Percentiles rank a stretch among this genome's conserved stretches.
Evolutionary conservation across 2,329 filamentous ascomycete genomes (phyloP).

Genomic region (Didymella lethalis): DNA sequence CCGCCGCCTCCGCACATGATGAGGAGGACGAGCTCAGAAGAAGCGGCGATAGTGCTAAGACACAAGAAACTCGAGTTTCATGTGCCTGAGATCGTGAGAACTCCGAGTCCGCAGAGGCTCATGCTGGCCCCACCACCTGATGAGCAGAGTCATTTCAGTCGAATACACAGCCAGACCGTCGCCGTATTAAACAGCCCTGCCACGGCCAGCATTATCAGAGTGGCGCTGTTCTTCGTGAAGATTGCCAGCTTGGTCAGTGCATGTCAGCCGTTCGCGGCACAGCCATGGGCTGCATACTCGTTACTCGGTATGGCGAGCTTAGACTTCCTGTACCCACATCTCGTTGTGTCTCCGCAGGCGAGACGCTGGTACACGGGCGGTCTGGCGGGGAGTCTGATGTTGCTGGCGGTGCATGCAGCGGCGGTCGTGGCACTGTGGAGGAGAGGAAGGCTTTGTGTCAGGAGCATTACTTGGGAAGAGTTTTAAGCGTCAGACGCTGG

Average conservation of each 20-base stretch:
- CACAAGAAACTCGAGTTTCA: slow-evolving; percentile 42
- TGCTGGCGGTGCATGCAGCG: slow-evolving; percentile 58
- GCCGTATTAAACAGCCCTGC: slow-evolving; percentile 42
- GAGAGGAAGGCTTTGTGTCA: slow-evolving; percentile 44
- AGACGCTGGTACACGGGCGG: slow-evolving; percentile 38
- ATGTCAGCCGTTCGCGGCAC: slow-evolving; percentile 77
- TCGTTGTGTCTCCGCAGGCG: slow-evolving; percentile 16
- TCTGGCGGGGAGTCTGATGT: slow-evolving; percentile 50
- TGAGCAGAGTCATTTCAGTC: neutral
- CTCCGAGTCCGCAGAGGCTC: slow-evolving; percentile 36
- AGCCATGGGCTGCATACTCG: slow-evolving; percentile 69
- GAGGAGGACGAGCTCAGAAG: slow-evolving; percentile 34
- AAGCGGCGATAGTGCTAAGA: slow-evolving; percentile 42
- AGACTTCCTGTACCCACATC: slow-evolving; percentile 59
- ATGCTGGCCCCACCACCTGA: slow-evolving; percentile 46
- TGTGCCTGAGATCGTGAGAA: slow-evolving; percentile 26
- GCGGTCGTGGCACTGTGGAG: slow-evolving; percentile 52
- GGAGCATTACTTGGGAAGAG: slow-evolving; percentile 33
- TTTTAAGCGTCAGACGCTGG: slow-evolving; percentile 9
- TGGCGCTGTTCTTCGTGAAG: slow-evolving; percentile 73
- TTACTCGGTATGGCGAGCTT: slow-evolving; percentile 73
- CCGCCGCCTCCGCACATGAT: slow-evolving; percentile 33
- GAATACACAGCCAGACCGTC: slow-evolving; percentile 8
- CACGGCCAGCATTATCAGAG: slow-evolving; percentile 55
- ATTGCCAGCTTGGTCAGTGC: slow-evolving; percentile 69